Evolutionary conservation across 257 asterid species (phyloP), one percentile per base, ranked within the genome.

Genomic region (Solanum sejunctum): DNA sequence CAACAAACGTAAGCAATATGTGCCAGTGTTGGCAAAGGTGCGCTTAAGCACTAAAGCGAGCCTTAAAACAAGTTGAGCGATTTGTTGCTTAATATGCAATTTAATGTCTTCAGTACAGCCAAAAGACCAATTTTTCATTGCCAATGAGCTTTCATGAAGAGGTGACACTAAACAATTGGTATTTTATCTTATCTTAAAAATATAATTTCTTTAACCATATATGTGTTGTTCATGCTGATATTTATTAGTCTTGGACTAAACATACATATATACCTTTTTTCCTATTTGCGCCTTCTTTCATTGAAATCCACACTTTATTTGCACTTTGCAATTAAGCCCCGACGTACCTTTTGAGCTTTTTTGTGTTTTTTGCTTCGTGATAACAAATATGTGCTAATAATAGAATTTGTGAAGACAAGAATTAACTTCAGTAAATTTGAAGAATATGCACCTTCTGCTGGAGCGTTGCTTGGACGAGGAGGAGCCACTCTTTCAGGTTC

Each of bases 401-500:
- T 49, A 49, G 21, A 75, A 49, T 78, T 52, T 20, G 43, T 78
- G 49, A 78, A 26, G 28, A 52, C 43, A 10, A 11, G 11, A 52
- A 5, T 52, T 52, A 78, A 9, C 6, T 78, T 78, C 83, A 78
- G 28, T 26, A 78, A 26, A 52, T 78, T 78, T 78, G 66, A 78
- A 84, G 60, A 72, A 43, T 72, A 70, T 64, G 86, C 69, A 94
- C 98, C 95, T 91, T 88, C 93, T 41, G 89, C 97, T 15, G 90
- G 90, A 83, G 93, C 89, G 91, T 93, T 95, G 92, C 90, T 89
- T 36, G 91, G 86, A 78, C 85, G 61, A 58, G 96, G 58, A 32
- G 63, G 78, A 11, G 89, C 86, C 80, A 94, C 93, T 86, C 71
- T 95, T 89, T 97, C 99, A 64, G 99, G 99, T 88, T 97, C 99